Evolutionary conservation across 306 rosid genomes (phyloP).

Genomic region (Sicyos baderoa): DNA sequence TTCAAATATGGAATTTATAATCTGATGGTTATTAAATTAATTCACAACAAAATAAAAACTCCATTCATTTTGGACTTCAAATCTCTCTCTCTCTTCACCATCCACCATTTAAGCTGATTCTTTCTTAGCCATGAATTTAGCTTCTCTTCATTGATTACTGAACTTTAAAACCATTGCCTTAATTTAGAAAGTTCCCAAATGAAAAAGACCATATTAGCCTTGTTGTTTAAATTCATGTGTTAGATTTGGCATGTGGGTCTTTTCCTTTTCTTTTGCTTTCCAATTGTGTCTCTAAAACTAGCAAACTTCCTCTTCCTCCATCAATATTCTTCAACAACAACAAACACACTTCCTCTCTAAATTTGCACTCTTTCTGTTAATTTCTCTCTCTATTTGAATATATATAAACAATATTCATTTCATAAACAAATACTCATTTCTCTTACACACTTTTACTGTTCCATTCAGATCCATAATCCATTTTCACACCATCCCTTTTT

Average conservation of each 20-base stretch:
- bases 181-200: background rate
- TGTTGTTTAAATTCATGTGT: background rate
- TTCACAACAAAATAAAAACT: background rate
- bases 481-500: slow-evolving; percentile 21
- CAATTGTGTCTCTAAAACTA: slow-evolving; percentile 24
- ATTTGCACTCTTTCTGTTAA: slow-evolving; percentile 56
- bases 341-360: slow-evolving; percentile 29
- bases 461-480: slow-evolving; percentile 32
- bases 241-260: background rate
- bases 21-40: too few relatives aligned
- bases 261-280: background rate
- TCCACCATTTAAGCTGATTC: background rate
- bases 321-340: slow-evolving; percentile 20
- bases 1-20: too few relatives aligned
- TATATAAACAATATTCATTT: slow-evolving; percentile 16
- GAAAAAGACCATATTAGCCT: background rate
- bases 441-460: slow-evolving; percentile 52
- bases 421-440: background rate
- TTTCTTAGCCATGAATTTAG: slow-evolving; percentile 19
- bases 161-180: background rate
- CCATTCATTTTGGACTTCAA: slow-evolving; percentile 8
- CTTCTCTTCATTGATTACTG: background rate
- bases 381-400: background rate
- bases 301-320: slow-evolving; percentile 30
- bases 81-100: background rate